Base-by-base conservation (phyloP, 805 yeast species). In the Ogataea kodamae region DNA sequence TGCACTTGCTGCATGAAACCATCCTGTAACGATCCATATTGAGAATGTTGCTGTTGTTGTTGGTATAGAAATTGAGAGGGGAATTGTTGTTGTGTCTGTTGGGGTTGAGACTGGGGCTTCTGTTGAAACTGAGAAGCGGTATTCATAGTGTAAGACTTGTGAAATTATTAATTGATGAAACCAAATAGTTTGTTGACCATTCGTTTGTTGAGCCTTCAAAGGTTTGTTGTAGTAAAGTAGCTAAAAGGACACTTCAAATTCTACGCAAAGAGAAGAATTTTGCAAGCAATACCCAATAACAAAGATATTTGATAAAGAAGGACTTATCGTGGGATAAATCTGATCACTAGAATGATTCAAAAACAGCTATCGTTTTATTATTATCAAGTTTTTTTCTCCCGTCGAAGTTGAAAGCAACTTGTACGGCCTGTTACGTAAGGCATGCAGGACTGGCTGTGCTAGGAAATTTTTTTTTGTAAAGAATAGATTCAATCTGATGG, bases 1-100 rank as follows among this genome's bases (percentile, higher is more conserved):
- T 49, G 52, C 17, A 40, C 50, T 30, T 50, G 55, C 19, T 49
- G 50, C 15, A 40, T 18, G 24, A 42, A 49, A 2, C 48, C 50
- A 37, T 48, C 55, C 21, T 45, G 50, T 11, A 46, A 29, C 6
- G 48, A 32, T 32, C 36, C 43, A 30, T 34, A 45, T 28, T 40
- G 48, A 15, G 42, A 42, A 14, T 33, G 41, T 28, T 45, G 43
- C 22, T 38, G 48, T 14, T 37, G 40, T 21, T 37, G 42, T 22
- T 39, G 46, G 14, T 11, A 32, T 7, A 32, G 15, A 15, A 25
- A 32, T n/a, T 27, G 32, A n/a, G 35, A 19, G 10, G 19, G 35
- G 13, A 32, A 32, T n/a, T 19, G 30, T 21, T 25, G 29, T 26
- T 26, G 29, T 9, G 29, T 10, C n/a, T 26, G 29, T 14, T 26